Base-by-base conservation (phyloP, 805 yeast species). In the Groenewaldozyma salmanticensis region DNA sequence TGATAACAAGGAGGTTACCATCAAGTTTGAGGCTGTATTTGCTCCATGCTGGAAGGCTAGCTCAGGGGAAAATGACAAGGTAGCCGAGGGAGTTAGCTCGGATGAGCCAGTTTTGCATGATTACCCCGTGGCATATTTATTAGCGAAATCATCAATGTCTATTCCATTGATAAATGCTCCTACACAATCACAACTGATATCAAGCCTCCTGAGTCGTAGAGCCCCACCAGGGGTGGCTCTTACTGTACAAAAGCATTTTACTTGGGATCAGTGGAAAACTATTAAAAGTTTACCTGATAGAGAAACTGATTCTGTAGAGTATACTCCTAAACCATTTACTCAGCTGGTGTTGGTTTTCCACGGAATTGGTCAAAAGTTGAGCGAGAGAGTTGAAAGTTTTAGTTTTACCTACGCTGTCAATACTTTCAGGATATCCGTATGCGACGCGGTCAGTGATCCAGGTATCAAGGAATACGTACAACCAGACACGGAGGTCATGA, bases 351-450 rank as follows among this genome's bases (percentile, higher is more conserved):
- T 90, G 9, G 90, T 95, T 49, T 74, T 90, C 35, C 98, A 90
- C 60, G 97, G 98, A 0, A 84, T 92, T 47, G 98, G 98, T 1
- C 98, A 90, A 58, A 75, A 81, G 29, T 65, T 92, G 42, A 92
- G 95, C 3, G 72, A 77, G 34, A 77, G 75, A 52, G 83, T 81
- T 51, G 87, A 86, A 47, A 77, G 81, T 27, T 79, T 87, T 33
- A 85, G 86, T 56, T 92, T 90, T 64, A 78, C 90, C 3, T 95
- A 87, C 58, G 87, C 68, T 13, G 61, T 65, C 39, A 67, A 63
- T 49, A 52, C 54, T 31, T 58, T 66, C 40, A 57, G 70, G 15
- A 58, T 59, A 1, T 46, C 50, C 21, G 53, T 66, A 20, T 48
- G 53, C 6, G 52, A 55, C 7, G 54, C 53, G 20, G 49, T 51